A percentile compares a stretch with the other conserved stretches of the same genome.
Conservation (phyloP, 1,284 basidiomycete species). For the Melanopsichium pennsylvanicum region DNA sequence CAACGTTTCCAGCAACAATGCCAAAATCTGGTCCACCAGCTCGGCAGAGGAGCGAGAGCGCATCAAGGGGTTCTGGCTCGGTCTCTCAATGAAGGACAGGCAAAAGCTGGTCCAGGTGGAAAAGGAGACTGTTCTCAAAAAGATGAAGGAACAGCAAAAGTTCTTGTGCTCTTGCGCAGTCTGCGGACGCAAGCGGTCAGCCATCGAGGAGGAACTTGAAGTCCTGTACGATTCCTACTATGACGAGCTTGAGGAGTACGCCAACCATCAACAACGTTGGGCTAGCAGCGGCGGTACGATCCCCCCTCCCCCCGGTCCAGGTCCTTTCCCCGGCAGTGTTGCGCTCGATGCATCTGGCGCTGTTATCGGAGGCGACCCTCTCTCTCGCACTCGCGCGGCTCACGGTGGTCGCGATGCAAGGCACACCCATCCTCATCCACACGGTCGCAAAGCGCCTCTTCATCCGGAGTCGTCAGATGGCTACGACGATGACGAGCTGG, state of each 20-base stretch:
- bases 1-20: conserved; percentile 22
- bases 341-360: conserved; percentile 87
- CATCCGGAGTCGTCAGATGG: conserved; percentile 48
- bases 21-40: conserved; percentile 73
- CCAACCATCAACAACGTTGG: conserved; percentile 93
- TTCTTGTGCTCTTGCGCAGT: conserved; percentile 95
- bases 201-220: conserved; percentile 98
- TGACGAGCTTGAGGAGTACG: conserved; percentile 98
- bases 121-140: conserved; percentile 93
- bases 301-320: conserved; percentile 90
- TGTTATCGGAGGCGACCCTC: conserved; percentile 75
- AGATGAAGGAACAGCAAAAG: conserved; percentile 99
- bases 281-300: conserved; percentile 83
- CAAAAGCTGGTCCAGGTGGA: conserved; percentile 91
- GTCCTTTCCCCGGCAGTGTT: conserved; percentile 96
- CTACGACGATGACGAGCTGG: conserved; percentile 58
- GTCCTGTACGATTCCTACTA: conserved; percentile 99
- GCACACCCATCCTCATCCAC: conserved; percentile 47
- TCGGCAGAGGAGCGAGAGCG: conserved; percentile 89
- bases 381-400: conserved; percentile 30
- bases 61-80: conserved; percentile 97
- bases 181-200: conserved; percentile 93
- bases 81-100: conserved; percentile 84
- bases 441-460: conserved; percentile 32
- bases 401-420: conserved; percentile 22